phyloP scores from a whole-genome alignment of 2,329 filamentous ascomycete genomes.

The Trichoderma sp. region DNA sequence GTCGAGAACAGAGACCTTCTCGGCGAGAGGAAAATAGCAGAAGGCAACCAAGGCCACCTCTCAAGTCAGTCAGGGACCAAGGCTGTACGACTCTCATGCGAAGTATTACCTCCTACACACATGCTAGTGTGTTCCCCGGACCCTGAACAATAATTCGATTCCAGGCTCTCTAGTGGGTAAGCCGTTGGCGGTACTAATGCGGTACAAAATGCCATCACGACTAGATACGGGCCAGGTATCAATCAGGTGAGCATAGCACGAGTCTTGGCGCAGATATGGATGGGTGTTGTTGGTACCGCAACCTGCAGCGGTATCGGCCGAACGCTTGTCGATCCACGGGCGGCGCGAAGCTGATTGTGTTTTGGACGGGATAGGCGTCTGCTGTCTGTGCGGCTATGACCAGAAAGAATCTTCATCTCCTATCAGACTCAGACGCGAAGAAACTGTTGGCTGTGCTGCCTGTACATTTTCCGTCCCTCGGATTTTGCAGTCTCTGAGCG shows the following conservation, averaged over 20 bases:
- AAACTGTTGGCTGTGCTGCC: background rate
- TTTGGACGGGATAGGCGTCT: background rate
- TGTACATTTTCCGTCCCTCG: background rate
- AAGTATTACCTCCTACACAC: background rate
- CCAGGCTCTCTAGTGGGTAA: background rate
- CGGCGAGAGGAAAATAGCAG: background rate
- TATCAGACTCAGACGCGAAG: background rate
- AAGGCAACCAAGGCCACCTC: background rate
- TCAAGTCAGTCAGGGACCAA: background rate
- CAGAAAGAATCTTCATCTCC: background rate
- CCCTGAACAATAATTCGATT: background rate
- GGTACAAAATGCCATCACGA: background rate
- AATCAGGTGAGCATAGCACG: constrained; percentile 1
- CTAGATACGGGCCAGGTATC: background rate
- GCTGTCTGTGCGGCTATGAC: background rate
- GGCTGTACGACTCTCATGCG: background rate
- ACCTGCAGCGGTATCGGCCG: background rate
- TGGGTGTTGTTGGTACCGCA: background rate
- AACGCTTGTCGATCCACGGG: background rate
- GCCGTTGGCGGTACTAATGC: background rate
- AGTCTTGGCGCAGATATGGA: background rate
- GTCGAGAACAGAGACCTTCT: background rate
- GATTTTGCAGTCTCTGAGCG: background rate
- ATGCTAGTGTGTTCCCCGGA: background rate
- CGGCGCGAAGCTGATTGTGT: background rate